These are phyloP conservation scores for Rubia tinctorum DNA, from an alignment of 305 asterid species.

Conservation along the genomic window DNA sequence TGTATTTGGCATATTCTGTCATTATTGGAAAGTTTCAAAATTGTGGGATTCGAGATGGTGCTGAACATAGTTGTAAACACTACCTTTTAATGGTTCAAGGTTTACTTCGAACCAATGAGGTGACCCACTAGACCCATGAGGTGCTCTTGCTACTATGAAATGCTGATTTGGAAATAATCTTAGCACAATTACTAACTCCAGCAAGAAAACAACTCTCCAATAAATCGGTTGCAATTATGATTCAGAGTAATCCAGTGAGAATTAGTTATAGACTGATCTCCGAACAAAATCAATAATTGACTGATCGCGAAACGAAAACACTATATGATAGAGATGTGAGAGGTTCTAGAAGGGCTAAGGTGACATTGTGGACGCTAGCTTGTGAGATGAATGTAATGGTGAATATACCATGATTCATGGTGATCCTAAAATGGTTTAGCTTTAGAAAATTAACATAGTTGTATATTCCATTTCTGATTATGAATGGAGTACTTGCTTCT, in stretches of 20 bases:
- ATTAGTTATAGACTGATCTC: not conserved
- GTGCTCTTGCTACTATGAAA: not conserved
- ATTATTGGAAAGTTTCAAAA: not conserved
- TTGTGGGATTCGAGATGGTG: constrained; percentile 6
- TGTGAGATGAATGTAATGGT: not conserved
- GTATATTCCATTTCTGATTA: not conserved
- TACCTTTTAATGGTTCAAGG: not conserved
- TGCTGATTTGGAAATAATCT: no score
- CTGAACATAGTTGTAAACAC: not conserved
- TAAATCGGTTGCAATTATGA: not conserved
- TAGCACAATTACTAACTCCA: not conserved
- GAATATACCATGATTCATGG: not conserved
- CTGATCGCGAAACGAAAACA: not conserved
- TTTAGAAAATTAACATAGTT: not conserved
- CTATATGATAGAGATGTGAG: not conserved
- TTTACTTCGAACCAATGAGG: not conserved
- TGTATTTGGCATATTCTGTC: not conserved
- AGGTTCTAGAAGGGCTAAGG: not conserved
- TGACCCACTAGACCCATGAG: not conserved
- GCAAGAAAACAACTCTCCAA: not conserved
- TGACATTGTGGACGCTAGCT: not conserved
- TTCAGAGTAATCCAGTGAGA: not conserved
- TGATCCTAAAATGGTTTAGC: not conserved
- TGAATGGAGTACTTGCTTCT: not conserved
- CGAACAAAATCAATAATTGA: no score